phyloP scores from a whole-genome alignment of 176 grass and related monocot genomes.

The Tillandsia leiboldiana region DNA sequence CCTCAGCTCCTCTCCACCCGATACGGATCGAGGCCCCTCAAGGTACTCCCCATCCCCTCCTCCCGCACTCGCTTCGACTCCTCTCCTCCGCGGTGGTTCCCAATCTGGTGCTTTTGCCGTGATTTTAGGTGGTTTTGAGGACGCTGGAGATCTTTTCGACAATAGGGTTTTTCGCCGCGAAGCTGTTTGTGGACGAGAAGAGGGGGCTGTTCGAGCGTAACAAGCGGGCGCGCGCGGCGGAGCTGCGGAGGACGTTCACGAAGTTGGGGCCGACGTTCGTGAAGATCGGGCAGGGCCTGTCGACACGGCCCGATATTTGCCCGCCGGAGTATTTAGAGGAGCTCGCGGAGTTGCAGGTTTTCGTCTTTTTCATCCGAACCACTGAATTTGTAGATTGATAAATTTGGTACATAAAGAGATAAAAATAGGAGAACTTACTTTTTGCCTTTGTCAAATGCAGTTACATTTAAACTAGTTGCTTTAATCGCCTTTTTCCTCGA shows the following conservation, averaged over 20 bases:
- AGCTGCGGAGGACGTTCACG: constrained; percentile 70
- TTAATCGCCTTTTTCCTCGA: no score
- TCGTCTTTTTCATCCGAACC: background rate
- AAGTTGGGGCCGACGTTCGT: constrained; percentile 92
- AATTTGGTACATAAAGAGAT: background rate
- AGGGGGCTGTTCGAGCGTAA: constrained; percentile 30
- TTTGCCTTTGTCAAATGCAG: background rate
- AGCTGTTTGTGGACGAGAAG: constrained; percentile 53
- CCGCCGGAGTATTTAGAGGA: constrained; percentile 89
- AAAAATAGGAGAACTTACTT: background rate
- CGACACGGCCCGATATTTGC: constrained; percentile 83
- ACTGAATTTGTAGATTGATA: constrained; percentile 1
- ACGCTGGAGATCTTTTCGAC: constrained; percentile 64
- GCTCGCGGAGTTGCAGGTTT: constrained; percentile 85
- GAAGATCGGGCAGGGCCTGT: constrained; percentile 91
- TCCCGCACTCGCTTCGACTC: no score
- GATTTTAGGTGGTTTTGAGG: constrained; percentile 51
- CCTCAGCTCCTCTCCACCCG: constrained; percentile 60
- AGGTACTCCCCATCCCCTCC: constrained; percentile 21
- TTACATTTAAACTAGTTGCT: no score
- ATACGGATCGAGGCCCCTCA: constrained; percentile 62
- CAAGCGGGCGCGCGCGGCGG: constrained; percentile 58
- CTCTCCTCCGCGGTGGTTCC: background rate
- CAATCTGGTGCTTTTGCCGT: constrained; percentile 3
- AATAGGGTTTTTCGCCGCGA: constrained; percentile 44